Base-by-base conservation (phyloP, 805 yeast genomes). In the Kazachstania psychrophila region DNA sequence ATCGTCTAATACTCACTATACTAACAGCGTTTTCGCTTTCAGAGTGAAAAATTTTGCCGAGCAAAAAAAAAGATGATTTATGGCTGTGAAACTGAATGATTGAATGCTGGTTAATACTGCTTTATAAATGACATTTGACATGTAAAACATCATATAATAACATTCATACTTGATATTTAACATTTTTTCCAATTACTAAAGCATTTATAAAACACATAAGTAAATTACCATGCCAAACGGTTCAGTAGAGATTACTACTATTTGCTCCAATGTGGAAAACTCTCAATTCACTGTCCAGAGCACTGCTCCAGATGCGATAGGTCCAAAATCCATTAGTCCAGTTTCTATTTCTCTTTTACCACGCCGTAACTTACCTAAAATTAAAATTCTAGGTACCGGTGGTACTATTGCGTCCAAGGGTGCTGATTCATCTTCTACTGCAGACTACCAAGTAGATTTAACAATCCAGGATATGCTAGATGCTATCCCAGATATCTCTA, bases 361-460 rank as follows among this genome's bases (percentile, higher is more conserved):
- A 20, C 39, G 28, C 15, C 44, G 44, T 23, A 38, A 43, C n/a
- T 35, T 58, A 18, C 63, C 63, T 23, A 53, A 60, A 33, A 58
- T 73, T 39, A 73, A 71, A 45, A 69, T 73, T 34, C 54, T 72
- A 25, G 79, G 74, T 7, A 73, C 77, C 7, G 79, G 79, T 36
- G 79, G 79, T 31, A 73, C 79, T 5, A 73, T 73, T 44, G 77
- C 77, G 1, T 70, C 77, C 3, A 70, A 69, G 44, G 77, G 75
- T 5, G 45, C 62, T 2, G 46, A 62, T 10, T 54, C 69, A 6
- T 62, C 72, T 8, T 68, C 69, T 24, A 71, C 77, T 9, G 75
- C 77, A 1, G 77, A 76, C 3, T 73, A 73, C 49, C 60, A 64
- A 29, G 72, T 73, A 4, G 77, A 71, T 37, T 56, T 72, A 39